Percentiles rank a stretch among this genome's conserved stretches.
phyloP scores from a whole-genome alignment of 139 green algal species.

The Closterium sp. region DNA sequence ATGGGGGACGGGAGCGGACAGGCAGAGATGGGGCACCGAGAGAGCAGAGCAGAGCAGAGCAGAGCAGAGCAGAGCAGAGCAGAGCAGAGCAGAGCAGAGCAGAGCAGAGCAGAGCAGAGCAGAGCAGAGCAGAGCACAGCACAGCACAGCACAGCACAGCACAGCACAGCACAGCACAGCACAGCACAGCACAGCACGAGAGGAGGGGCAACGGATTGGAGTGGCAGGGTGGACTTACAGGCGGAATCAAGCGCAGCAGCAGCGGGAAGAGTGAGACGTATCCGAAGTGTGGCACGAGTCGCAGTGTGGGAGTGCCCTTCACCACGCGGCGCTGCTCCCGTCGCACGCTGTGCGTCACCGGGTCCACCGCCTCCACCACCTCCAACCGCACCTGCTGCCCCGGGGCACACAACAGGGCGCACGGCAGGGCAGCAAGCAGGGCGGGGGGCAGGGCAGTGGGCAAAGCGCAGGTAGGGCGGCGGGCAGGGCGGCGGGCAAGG shows the following conservation, averaged over 20 bases:
- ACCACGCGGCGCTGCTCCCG: background rate
- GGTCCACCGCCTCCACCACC: slow-evolving; percentile 11
- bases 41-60: background rate
- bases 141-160: too few relatives aligned
- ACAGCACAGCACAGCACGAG: too few relatives aligned
- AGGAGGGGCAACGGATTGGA: background rate
- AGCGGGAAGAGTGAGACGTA: slow-evolving; percentile 93
- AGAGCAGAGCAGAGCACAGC: too few relatives aligned
- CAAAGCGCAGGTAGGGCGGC: background rate
- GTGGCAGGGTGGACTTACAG: slow-evolving; percentile 44
- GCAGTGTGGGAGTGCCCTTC: background rate
- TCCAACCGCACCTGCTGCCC: slow-evolving; percentile 11
- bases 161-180: too few relatives aligned
- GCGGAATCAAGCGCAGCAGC: slow-evolving; percentile 77
- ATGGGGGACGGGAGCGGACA: background rate
- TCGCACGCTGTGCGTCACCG: background rate
- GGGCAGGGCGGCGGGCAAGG: background rate
- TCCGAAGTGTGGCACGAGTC: slow-evolving; percentile 77
- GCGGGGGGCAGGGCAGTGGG: background rate
- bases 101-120: too few relatives aligned
- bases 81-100: too few relatives aligned
- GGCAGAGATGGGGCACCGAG: background rate
- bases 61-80: background rate
- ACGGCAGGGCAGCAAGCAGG: background rate
- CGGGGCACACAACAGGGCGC: background rate